A percentile compares a stretch with the other conserved stretches of the same genome.
phyloP scores from a whole-genome alignment of 176 grass and related monocot species.

The Chrysopogon serrulatus region DNA sequence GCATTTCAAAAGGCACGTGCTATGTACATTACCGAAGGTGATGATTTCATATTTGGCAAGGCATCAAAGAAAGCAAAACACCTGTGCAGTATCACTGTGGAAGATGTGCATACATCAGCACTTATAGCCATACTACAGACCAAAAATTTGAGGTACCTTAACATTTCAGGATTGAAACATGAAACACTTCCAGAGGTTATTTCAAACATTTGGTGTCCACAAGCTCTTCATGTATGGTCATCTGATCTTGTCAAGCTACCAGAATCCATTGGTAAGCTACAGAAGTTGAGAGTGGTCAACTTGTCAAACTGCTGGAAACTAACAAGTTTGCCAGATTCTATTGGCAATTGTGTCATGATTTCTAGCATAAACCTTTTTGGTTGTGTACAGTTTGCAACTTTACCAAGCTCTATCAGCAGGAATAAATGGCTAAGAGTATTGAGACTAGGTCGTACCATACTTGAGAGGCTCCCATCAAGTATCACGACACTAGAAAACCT shows the following conservation, averaged over 20 bases:
- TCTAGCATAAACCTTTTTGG: too few relatives aligned
- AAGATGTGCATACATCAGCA: background rate
- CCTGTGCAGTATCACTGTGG: background rate
- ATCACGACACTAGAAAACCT: too few relatives aligned
- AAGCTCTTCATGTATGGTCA: background rate
- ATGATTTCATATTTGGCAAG: slow-evolving; percentile 7
- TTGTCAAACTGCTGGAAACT: too few relatives aligned
- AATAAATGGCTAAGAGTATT: too few relatives aligned
- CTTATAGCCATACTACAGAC: background rate
- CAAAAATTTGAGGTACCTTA: background rate
- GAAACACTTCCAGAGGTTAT: background rate
- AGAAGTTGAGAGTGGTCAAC: too few relatives aligned
- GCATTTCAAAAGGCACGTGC: background rate
- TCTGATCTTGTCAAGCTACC: background rate
- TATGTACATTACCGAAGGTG: background rate
- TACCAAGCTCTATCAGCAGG: too few relatives aligned
- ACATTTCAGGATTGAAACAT: too few relatives aligned
- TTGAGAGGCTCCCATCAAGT: too few relatives aligned
- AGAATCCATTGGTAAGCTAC: too few relatives aligned
- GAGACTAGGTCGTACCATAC: too few relatives aligned
- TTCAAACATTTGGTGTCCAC: background rate
- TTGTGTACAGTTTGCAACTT: background rate
- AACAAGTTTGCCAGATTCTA: too few relatives aligned
- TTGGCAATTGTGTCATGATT: too few relatives aligned
- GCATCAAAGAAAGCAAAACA: background rate